These are phyloP conservation scores for Leucocoprinus sp. DNA, from an alignment of 768 basidiomycete species.

Conservation along the genomic window DNA sequence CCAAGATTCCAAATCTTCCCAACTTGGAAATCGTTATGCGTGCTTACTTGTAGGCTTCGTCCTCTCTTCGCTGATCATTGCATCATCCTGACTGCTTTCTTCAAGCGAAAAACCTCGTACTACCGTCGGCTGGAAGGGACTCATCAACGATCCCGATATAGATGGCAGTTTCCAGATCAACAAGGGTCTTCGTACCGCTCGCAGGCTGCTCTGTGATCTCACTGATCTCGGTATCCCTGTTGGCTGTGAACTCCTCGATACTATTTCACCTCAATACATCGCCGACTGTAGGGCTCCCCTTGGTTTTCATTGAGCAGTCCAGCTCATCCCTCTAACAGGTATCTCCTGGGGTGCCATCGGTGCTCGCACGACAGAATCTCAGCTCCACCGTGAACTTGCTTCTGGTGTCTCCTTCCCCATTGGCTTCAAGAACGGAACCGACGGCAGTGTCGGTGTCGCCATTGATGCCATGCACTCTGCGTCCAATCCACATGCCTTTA, in stretches of 20 bases:
- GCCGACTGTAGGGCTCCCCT: slow-evolving; percentile 47
- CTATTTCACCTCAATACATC: slow-evolving; percentile 70
- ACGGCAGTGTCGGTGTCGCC: slow-evolving; percentile 85
- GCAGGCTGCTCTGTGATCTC: slow-evolving; percentile 87
- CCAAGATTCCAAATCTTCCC: slow-evolving; percentile 55
- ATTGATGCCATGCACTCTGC: slow-evolving; percentile 95
- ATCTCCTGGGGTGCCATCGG: slow-evolving; percentile 95
- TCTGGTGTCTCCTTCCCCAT: slow-evolving; percentile 97
- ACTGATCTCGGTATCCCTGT: slow-evolving; percentile 87
- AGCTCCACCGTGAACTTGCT: slow-evolving; percentile 93
- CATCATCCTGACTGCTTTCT: slow-evolving; percentile 9
- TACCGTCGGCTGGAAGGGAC: slow-evolving; percentile 96
- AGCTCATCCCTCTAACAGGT: slow-evolving; percentile 28
- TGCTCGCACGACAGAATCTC: slow-evolving; percentile 94
- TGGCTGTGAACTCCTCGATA: slow-evolving; percentile 89
- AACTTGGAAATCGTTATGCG: slow-evolving; percentile 93
- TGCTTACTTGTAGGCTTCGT: slow-evolving; percentile 75
- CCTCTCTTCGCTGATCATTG: slow-evolving; percentile 4
- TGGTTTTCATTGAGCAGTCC: slow-evolving; percentile 3
- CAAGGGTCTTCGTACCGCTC: slow-evolving; percentile 85
- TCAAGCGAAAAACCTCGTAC: slow-evolving; percentile 81
- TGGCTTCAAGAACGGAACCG: slow-evolving; percentile 99
- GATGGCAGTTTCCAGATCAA: slow-evolving; percentile 95
- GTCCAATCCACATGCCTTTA: slow-evolving; percentile 91
- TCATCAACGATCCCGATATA: slow-evolving; percentile 92